Percentiles rank a stretch among this genome's conserved stretches.
These are phyloP conservation scores for Pythium periplocum DNA, from an alignment of 352 stramenopile species.

Conservation along the genomic window DNA sequence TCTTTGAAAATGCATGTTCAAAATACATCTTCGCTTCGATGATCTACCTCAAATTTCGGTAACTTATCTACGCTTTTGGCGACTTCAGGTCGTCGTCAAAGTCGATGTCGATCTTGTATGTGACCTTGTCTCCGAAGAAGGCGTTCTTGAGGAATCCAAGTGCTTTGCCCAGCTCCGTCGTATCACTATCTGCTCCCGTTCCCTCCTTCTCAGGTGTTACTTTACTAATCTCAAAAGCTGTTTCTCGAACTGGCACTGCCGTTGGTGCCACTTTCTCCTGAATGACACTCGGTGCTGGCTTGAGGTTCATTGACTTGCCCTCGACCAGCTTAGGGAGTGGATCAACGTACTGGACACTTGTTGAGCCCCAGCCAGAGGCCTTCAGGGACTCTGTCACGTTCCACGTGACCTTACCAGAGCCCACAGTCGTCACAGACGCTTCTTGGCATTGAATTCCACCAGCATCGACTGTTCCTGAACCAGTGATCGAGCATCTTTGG, in stretches of 20 bases:
- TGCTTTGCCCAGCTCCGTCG: background rate
- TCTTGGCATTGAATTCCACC: slow-evolving; percentile 2
- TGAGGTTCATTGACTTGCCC: slow-evolving; percentile 5
- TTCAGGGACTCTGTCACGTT: background rate
- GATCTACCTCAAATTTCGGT: no score
- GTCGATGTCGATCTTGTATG: no score
- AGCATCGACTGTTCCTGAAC: slow-evolving; percentile 1
- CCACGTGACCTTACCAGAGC: slow-evolving; percentile 2
- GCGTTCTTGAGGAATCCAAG: slow-evolving; percentile 1
- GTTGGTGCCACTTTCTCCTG: background rate
- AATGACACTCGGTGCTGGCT: background rate
- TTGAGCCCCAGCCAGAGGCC: slow-evolving; percentile 3
- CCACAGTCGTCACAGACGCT: background rate
- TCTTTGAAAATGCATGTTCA: no score
- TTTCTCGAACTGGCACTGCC: background rate
- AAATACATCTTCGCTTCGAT: no score
- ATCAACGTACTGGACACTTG: slow-evolving; percentile 1
- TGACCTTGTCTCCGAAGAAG: background rate
- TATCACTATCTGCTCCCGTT: background rate
- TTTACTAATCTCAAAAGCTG: background rate
- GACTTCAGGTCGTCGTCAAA: no score
- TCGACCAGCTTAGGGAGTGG: background rate
- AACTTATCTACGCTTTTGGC: no score
- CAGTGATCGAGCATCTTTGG: slow-evolving; percentile 3
- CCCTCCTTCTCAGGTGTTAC: background rate